Evolutionary conservation across 768 basidiomycete species (phyloP).

Genomic region (Kockovaella imperatae): DNA sequence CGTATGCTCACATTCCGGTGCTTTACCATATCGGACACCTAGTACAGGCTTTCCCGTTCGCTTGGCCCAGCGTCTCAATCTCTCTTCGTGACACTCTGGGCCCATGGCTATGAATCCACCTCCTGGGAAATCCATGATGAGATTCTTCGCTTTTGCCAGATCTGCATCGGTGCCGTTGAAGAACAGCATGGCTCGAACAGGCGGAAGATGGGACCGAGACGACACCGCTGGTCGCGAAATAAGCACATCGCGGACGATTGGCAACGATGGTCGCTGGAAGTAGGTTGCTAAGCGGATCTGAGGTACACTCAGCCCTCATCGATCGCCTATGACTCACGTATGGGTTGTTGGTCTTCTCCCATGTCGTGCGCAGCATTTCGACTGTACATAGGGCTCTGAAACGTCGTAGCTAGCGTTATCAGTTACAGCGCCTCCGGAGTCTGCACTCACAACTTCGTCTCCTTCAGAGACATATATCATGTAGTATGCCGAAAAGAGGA

Average conservation of each 20-base stretch:
- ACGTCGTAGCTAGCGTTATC: conserved; percentile 61
- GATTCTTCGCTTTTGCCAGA: conserved; percentile 61
- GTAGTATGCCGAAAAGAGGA: conserved; percentile 83
- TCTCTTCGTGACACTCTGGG: conserved; percentile 93
- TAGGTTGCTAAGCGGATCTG: conserved; percentile 62
- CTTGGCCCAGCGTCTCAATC: conserved; percentile 76
- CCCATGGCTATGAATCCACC: conserved; percentile 96
- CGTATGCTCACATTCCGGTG: conserved; percentile 73
- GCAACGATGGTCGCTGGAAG: conserved; percentile 55
- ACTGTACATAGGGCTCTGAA: conserved; percentile 90
- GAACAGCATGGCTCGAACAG: conserved; percentile 75
- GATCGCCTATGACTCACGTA: conserved; percentile 53
- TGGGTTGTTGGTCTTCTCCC: conserved; percentile 95
- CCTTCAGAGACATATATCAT: conserved; percentile 80
- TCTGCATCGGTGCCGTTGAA: conserved; percentile 63
- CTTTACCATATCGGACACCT: conserved; percentile 89
- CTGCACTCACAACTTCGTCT: conserved; percentile 79
- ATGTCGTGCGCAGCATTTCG: conserved; percentile 89
- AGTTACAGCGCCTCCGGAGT: neutral
- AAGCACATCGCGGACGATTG: conserved; percentile 65
- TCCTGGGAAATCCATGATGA: conserved; percentile 88
- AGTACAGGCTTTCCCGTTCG: conserved; percentile 70
- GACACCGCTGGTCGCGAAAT: conserved; percentile 73
- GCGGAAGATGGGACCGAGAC: conserved; percentile 57
- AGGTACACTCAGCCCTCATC: neutral